A percentile compares a stretch with the other conserved stretches of the same genome.
phyloP scores from a whole-genome alignment of 2,329 filamentous ascomycete species.

The Monosporascus cannonballus region DNA sequence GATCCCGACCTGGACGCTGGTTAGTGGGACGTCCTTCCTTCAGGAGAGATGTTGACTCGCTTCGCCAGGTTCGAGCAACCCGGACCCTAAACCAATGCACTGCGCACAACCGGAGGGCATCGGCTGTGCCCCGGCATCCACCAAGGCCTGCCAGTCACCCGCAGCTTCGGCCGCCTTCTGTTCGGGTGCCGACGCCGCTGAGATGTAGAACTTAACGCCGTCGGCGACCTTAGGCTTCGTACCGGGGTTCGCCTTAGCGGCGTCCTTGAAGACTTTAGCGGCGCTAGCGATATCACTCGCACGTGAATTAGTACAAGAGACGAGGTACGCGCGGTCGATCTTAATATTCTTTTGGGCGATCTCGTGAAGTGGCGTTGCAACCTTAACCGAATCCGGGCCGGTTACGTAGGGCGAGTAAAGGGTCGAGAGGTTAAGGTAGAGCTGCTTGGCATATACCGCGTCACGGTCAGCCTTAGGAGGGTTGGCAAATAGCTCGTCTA shows the following conservation, averaged over 20 bases:
- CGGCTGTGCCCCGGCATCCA: slow-evolving; percentile 46
- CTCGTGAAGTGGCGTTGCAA: slow-evolving; percentile 70
- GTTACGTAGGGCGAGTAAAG: slow-evolving; percentile 74
- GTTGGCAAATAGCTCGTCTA: slow-evolving; percentile 67
- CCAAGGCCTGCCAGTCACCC: slow-evolving; percentile 78
- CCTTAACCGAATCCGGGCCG: slow-evolving; percentile 86
- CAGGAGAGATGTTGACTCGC: too few species aligned
- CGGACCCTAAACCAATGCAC: slow-evolving; percentile 77
- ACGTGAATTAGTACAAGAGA: slow-evolving; percentile 85
- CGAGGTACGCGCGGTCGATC: slow-evolving; percentile 78
- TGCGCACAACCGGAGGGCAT: slow-evolving; percentile 73
- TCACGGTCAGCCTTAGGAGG: slow-evolving; percentile 65
- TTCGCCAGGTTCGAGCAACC: slow-evolving; percentile 75
- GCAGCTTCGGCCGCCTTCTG: slow-evolving; percentile 70
- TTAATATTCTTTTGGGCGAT: slow-evolving; percentile 69
- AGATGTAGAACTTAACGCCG: slow-evolving; percentile 81
- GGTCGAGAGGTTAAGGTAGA: slow-evolving; percentile 77
- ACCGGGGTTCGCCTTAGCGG: slow-evolving; percentile 50
- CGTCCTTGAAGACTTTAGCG: slow-evolving; percentile 78
- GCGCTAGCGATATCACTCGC: slow-evolving; percentile 76
- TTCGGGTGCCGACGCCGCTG: slow-evolving; percentile 74
- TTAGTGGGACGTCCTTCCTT: too few species aligned
- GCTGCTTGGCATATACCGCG: slow-evolving; percentile 74
- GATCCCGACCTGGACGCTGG: slow-evolving; percentile 55
- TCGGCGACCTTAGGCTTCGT: slow-evolving; percentile 63